These are phyloP conservation scores for Candida sanyaensis DNA, from an alignment of 1,139 yeast genomes.

Conservation along the genomic window DNA sequence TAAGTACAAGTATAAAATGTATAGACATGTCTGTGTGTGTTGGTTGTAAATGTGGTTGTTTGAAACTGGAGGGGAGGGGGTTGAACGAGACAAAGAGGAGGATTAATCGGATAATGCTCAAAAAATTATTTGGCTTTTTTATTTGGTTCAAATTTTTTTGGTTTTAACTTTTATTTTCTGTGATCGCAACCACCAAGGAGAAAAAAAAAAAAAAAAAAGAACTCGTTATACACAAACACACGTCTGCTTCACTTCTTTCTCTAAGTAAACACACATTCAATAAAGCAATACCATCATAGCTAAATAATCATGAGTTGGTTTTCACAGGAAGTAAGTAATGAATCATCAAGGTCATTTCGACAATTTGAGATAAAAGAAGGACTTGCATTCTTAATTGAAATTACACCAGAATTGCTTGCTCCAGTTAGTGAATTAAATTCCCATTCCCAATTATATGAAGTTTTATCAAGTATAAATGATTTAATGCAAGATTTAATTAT, in stretches of 20 bases:
- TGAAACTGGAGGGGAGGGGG: too few relatives aligned
- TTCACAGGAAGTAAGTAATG: constrained; percentile 10
- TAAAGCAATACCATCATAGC: too few relatives aligned
- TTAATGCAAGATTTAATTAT: constrained; percentile 60
- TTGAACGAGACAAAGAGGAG: too few relatives aligned
- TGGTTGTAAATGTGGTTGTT: background rate
- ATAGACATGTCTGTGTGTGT: constrained; percentile 56
- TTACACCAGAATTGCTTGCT: constrained; percentile 50
- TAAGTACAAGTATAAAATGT: constrained; percentile 78
- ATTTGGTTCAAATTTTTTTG: too few relatives aligned
- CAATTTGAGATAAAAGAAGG: constrained; percentile 64
- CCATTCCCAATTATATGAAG: constrained; percentile 49
- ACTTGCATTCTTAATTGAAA: constrained; percentile 60
- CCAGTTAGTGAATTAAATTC: constrained; percentile 36
- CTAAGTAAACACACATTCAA: too few relatives aligned
- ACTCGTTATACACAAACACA: too few relatives aligned
- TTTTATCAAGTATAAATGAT: constrained; percentile 54
- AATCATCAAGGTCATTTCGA: constrained; percentile 18
- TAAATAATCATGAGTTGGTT: constrained; percentile 2
- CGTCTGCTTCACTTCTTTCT: too few relatives aligned
- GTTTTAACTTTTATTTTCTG: too few relatives aligned
- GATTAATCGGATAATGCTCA: too few relatives aligned
- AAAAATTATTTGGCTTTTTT: too few relatives aligned
- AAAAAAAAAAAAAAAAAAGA: too few relatives aligned
- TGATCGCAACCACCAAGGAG: too few relatives aligned